Evolutionary conservation across 441 rosid species (phyloP), one percentile per base, ranked within the genome.

Genomic region (Mallotus repandus): DNA sequence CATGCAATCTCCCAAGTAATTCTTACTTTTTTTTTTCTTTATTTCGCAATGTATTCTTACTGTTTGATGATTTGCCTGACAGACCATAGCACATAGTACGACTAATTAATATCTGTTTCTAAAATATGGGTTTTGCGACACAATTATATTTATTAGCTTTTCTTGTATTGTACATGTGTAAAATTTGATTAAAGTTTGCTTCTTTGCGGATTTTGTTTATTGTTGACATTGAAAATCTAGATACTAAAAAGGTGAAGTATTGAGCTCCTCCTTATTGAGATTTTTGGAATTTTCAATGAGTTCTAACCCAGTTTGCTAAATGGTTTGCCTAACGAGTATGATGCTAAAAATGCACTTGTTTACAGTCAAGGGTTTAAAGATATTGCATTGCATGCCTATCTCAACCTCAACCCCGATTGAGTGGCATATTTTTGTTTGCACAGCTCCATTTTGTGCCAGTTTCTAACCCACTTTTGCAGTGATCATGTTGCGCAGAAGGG

Each of bases 1-100:
- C 29, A 81, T 92, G 91, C 92, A 89, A 71, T 85, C 87, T 60
- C 87, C 95, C 7, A 77, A 85, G 97, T 94, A 74, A 66, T 10
- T 32, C n/a, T 35, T 53, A 15, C 22, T 49, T 16, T 52, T 63
- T 25, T 63, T 29, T 12, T 29, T 7, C 2, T 63, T 22, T 48
- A 46, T 74, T 14, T 18, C 32, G 13, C 4, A n/a, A 9, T 67
- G 82, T 68, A 68, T 49, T 41, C 19, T 25, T 49, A 63, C 9
- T 81, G 89, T 84, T 84, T 66, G 87, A 81, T 80, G 29, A 73
- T 74, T 74, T 81, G 84, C 52, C 82, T 72, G n/a, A 5, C 4
- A 75, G 76, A 81, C 73, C 46, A 15, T 4, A 21, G 48, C 41
- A 21, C 56, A n/a, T 4, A 2, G 13, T 22, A 7, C 57, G 57